Evolutionary conservation across 2,329 filamentous ascomycete genomes (phyloP).

Genomic region (Fusarium marasasianum): DNA sequence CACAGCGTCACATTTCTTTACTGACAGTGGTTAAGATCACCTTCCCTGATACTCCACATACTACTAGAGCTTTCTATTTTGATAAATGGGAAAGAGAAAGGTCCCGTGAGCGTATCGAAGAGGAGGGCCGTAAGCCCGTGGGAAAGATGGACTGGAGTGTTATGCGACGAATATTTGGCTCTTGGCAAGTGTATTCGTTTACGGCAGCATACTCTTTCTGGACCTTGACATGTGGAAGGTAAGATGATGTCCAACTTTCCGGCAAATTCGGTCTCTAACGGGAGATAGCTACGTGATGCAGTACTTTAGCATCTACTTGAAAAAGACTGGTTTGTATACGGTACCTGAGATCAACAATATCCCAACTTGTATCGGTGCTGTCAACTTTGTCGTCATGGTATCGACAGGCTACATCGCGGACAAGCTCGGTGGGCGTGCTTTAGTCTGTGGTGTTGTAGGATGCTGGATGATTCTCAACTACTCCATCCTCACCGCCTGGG

Average conservation of each 20-base stretch:
- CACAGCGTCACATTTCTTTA: too few species aligned
- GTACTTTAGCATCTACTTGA: constrained; percentile 54
- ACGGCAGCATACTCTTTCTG: constrained; percentile 52
- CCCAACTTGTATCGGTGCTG: constrained; percentile 54
- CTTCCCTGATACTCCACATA: constrained; percentile 56
- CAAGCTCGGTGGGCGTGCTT: constrained; percentile 48
- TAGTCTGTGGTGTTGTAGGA: constrained; percentile 49
- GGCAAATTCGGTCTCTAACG: neutral
- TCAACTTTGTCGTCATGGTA: constrained; percentile 55
- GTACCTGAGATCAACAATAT: constrained; percentile 57
- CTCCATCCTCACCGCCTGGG: constrained; percentile 50
- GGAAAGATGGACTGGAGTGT: constrained; percentile 49
- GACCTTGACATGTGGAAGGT: constrained; percentile 49
- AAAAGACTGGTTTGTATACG: constrained; percentile 46
- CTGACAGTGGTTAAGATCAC: constrained; percentile 36
- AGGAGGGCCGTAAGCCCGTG: constrained; percentile 53
- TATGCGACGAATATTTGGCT: constrained; percentile 50
- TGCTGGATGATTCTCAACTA: constrained; percentile 49
- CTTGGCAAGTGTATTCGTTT: constrained; percentile 58
- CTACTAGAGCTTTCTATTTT: constrained; percentile 54
- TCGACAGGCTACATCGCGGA: constrained; percentile 49
- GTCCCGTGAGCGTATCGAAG: constrained; percentile 74
- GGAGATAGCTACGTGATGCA: constrained; percentile 49
- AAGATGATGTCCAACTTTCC: neutral
- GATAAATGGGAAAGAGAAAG: constrained; percentile 67